Evolutionary conservation across 2,329 filamentous ascomycete genomes (phyloP), one percentile per base, ranked within the genome.

Genomic region (Colletotrichum paranaense): DNA sequence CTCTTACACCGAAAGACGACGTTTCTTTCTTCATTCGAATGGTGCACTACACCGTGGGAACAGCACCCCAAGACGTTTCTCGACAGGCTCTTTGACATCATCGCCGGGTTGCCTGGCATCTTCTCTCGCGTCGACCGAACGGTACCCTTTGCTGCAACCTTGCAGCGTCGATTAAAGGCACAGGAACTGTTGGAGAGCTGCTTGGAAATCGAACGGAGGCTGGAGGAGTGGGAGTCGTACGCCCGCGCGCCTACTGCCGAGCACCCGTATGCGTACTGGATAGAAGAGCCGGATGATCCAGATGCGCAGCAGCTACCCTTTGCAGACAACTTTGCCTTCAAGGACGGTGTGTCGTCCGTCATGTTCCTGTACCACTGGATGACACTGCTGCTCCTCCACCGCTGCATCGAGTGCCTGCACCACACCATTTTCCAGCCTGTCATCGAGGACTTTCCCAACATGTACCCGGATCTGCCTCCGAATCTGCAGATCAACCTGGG

Each of bases 331-430:
- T 86, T 86, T 73, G 81, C 79, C 12, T 90, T 90, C 77, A 81
- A 80, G 32, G 84, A 87, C 75, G 77, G 82, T 22, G 76, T 82
- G 14, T 83, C 85, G 0, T 86, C 88, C 0, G 75, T 89, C 38
- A 82, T 83, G 58, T 85, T 90, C 74, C 78, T 89, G 14, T 87
- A 88, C 77, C 90, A 89, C 78, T 90, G 88, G 88, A 84, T 87
- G 73, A 79, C 84, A 1, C 84, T 88, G 58, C 81, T 90, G 32
- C 75, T 86, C 14, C 84, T 91, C 59, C 85, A 87, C 74, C 85
- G 84, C 11, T 87, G 84, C 75, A 83, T 90, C 53, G 84, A 85
- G 71, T 76, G 77, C 19, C 79, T 91, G 19, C 82, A 89, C 70
- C 80, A 81, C 30, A 78, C 80, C 69, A 82, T 88, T 57, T 84